Base-by-base conservation (phyloP, 345 rosid genomes). In the Populus euphratica region DNA sequence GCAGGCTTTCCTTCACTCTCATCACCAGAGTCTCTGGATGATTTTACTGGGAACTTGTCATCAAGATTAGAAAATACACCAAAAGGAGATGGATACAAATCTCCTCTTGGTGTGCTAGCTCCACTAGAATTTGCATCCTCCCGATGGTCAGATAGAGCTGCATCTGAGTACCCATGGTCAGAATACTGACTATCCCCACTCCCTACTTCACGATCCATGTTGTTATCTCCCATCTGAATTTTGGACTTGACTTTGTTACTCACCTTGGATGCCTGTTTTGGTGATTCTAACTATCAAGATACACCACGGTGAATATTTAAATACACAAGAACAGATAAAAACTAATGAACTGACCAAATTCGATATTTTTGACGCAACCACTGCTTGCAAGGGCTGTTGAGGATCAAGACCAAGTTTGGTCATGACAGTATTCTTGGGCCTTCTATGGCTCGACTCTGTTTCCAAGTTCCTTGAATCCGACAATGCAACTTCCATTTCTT, bases 51-150 rank as follows among this genome's bases (percentile, higher is more conserved):
- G 38, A 82, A 79, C 82, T 81, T 92, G 41, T 90, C 94, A 0
- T 92, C 93, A 31, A 62, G 61, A 62, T 78, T 89, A 69, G 89
- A 81, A 88, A 82, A 87, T 61, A 85, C 87, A 84, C 93, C 90
- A 78, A 92, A 92, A 64, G 91, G 86, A 76, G 88, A 86, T 21
- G 78, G 88, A 74, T 84, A 75, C 68, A 82, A 68, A 80, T 88
- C 94, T 72, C 94, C 99, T 81, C 95, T 87, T 31, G 99, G 97
- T 56, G 99, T 92, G 82, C 94, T 93, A 78, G 94, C 93, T 74
- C 95, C 96, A 82, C 97, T 96, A 20, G 98, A 91, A 70, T 80
- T 88, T 35, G 87, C 96, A 84, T 93, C 94, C 43, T 96, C 99
- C 86, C 89, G 90, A 75, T 86, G 91, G 76, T 93, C 94, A 72